Evolutionary conservation across 2,329 filamentous ascomycete genomes (phyloP).

Genomic region (Fusarium guadeloupense): DNA sequence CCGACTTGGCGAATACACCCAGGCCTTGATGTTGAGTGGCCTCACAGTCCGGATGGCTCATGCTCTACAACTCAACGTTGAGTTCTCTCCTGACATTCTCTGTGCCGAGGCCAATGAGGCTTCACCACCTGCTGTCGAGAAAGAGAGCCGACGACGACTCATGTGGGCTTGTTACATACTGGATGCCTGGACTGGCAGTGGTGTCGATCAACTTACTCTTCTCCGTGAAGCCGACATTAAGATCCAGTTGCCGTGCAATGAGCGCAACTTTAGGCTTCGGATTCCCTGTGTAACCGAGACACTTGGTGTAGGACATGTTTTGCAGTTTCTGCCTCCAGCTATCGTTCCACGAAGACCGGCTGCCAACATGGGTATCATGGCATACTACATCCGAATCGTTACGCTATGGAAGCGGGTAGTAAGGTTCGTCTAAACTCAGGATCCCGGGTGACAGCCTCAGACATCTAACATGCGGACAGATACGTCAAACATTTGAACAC

Average conservation of each 20-base stretch:
- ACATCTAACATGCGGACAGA: conserved; percentile 34
- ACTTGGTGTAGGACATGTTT: conserved; percentile 52
- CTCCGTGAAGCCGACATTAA: conserved; percentile 54
- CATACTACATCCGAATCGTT: conserved; percentile 54
- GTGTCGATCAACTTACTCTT: conserved; percentile 51
- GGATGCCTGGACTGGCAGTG: conserved; percentile 53
- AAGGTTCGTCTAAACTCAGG: conserved; percentile 41
- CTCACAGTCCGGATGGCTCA: conserved; percentile 54
- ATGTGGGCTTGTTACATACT: conserved; percentile 56
- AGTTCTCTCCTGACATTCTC: conserved; percentile 51
- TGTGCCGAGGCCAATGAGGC: conserved; percentile 46
- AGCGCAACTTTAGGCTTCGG: conserved; percentile 54
- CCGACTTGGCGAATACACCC: conserved; percentile 51
- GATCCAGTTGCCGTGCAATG: conserved; percentile 53
- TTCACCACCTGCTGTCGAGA: conserved; percentile 49
- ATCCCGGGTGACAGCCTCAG: neutral
- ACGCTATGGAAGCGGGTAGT: conserved; percentile 54
- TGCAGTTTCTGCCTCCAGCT: conserved; percentile 52
- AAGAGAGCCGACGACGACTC: conserved; percentile 51
- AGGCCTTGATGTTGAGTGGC: conserved; percentile 54
- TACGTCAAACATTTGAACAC: conserved; percentile 55
- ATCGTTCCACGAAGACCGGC: conserved; percentile 52
- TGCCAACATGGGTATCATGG: conserved; percentile 56
- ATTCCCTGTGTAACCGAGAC: conserved; percentile 54
- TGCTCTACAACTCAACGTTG: conserved; percentile 52